Evolutionary conservation across 345 rosid genomes (phyloP).

Genomic region (Trapa incisa): DNA sequence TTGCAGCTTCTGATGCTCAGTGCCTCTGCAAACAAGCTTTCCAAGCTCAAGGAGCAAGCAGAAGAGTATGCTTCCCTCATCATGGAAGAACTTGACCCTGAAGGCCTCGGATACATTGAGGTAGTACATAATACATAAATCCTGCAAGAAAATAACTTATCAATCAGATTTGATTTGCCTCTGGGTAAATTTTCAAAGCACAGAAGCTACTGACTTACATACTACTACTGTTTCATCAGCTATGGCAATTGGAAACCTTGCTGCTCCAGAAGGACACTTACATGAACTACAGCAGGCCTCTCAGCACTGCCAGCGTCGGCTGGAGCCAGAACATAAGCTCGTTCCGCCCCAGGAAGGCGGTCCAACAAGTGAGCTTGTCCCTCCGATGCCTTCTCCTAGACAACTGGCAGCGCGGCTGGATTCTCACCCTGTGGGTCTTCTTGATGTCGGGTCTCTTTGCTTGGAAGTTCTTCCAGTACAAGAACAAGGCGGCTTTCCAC

Average conservation of each 20-base stretch:
- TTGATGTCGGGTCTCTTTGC: constrained; percentile 55
- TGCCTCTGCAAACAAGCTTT: constrained; percentile 87
- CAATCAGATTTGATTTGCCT: too few species aligned
- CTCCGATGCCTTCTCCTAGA: constrained; percentile 48
- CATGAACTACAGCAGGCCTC: constrained; percentile 83
- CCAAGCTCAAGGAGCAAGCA: constrained; percentile 87
- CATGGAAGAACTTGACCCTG: constrained; percentile 97
- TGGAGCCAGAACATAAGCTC: constrained; percentile 52
- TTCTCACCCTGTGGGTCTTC: constrained; percentile 51
- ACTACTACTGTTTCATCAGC: constrained; percentile 20
- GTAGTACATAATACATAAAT: constrained; percentile 18
- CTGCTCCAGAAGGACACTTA: constrained; percentile 75
- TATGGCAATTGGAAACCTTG: constrained; percentile 93
- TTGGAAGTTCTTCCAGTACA: constrained; percentile 82
- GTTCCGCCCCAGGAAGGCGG: constrained; percentile 25
- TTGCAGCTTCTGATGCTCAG: constrained; percentile 88
- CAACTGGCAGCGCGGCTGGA: constrained; percentile 80
- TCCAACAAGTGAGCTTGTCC: constrained; percentile 21
- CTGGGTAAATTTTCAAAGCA: too few species aligned
- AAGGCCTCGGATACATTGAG: constrained; percentile 89
- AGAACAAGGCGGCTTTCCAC: constrained; percentile 54
- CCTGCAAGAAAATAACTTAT: too few species aligned
- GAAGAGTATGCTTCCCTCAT: constrained; percentile 82
- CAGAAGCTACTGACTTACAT: too few species aligned
- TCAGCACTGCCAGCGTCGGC: constrained; percentile 60